Evolutionary conservation across 2,329 filamentous ascomycete genomes (phyloP).

Genomic region (Beauveria brongniartii): DNA sequence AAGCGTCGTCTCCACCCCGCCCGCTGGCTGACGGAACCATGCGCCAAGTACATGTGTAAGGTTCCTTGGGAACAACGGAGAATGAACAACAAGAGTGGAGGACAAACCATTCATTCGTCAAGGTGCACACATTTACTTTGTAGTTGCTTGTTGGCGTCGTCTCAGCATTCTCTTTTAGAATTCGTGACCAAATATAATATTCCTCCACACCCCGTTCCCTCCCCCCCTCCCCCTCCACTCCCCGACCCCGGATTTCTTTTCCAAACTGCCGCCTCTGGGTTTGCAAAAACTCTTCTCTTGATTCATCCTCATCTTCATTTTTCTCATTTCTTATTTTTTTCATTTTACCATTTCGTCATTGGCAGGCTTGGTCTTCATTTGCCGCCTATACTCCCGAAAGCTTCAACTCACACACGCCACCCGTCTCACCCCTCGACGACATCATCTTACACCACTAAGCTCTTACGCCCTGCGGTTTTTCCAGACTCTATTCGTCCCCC

Average conservation of each 20-base stretch:
- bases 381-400: background rate
- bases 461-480: background rate
- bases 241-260: conserved; percentile 22
- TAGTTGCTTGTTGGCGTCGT: background rate
- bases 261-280: background rate
- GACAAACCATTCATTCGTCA: background rate
- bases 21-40: background rate
- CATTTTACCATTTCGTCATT: background rate
- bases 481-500: conserved; percentile 1
- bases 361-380: background rate
- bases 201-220: conserved; percentile 20
- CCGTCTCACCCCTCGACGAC: conserved; percentile 6
- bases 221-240: conserved; percentile 15
- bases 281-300: background rate
- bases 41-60: background rate
- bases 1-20: background rate
- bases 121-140: background rate
- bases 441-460: conserved; percentile 8
- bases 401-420: background rate
- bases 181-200: conserved; percentile 21
- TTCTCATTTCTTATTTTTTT: background rate
- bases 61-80: background rate
- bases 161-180: no score
- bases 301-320: background rate
- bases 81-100: background rate